Base-by-base conservation (phyloP, 2,329 filamentous ascomycete genomes). In the Xylaria sp. region DNA sequence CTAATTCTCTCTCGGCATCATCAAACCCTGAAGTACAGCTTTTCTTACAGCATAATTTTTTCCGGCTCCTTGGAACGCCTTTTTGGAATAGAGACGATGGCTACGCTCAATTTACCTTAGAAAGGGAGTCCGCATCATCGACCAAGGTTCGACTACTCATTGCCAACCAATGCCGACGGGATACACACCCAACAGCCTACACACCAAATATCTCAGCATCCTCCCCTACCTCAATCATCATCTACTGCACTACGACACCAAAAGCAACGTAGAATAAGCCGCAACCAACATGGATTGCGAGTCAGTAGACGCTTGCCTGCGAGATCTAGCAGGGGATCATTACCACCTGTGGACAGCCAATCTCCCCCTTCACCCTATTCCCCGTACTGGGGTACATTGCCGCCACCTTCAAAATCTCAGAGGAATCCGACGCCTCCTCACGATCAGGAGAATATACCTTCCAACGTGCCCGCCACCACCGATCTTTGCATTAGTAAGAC, bases 61-160 rank as follows among this genome's bases (percentile, higher is more conserved):
- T 73, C 72, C 69, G 49, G 57, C 46, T 66, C 70, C 66, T 76
- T 74, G 71, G 71, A 72, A 67, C 61, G 45, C 60, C 73, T 73
- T 75, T 65, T 73, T 77, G 74, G 74, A 77, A 73, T 74, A 78
- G 69, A 74, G 72, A 77, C 72, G 72, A 80, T 80, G 79, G 73
- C 77, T 75, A 73, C 75, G 70, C 74, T 79, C 74, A 77, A 74
- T 75, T 75, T 79, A 75, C 75, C 78, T 76, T 80, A 78, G 77
- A 77, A 77, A 71, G 77, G 76, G 73, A 78, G 74, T 74, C 74
- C 74, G 72, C 72, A 75, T 74, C 71, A 73, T 73, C 76, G 71
- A 66, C 75, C 76, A 46, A 76, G 71, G 67, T 72, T 75, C 67
- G 73, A 72, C 58, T 62, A 73, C 56, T 69, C 71, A 50, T 63